Evolutionary conservation across 129 eudicot genomes (phyloP), one percentile per base, ranked within the genome.

Genomic region (Pseudognaphalium luteoalbum): DNA sequence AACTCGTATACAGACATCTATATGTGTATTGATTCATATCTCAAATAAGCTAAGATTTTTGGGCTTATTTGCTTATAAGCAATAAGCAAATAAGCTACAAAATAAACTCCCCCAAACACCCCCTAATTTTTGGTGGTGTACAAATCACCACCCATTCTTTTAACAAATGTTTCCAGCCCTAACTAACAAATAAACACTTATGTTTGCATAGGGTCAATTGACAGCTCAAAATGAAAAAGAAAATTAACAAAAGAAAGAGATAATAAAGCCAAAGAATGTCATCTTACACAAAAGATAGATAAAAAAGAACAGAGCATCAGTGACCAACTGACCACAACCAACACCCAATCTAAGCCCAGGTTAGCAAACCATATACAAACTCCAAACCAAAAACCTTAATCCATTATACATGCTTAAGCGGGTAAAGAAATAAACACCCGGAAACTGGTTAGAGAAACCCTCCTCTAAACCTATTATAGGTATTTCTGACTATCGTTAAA

Each of bases 301-400:
- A 56, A 73, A 19, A 74, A 66, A 66, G 12, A 47, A 11, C 4
- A 11, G 51, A 44, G 37, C 63, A 73, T 29, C 69, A 73, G 69
- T 32, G 8, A 73, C 74, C 69, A 66, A 47, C 35, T 41, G 42
- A 80, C 65, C 65, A 58, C 74, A 74, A 17, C 12, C 66, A 72
- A 64, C 47, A 64, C 68, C 83, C 66, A 71, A 71, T 70, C 71
- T 68, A 72, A 69, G 65, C 78, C 37, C 54, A 29, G 76, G 58
- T 61, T 70, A 76, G 67, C 71, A 66, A 74, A 67, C 75, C 74
- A 74, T 80, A 66, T 80, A 80, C 84, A 74, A 74, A 68, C 58
- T 73, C 41, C 70, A 74, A 35, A 74, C 80, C 79, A 80, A 74
- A 80, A 74, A 42, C 80, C 75, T 30, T 57, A 65, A 78, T 64